Percentiles rank a stretch among this genome's conserved stretches.
phyloP scores from a whole-genome alignment of 352 stramenopile genomes.

The Pythium oligandrum region DNA sequence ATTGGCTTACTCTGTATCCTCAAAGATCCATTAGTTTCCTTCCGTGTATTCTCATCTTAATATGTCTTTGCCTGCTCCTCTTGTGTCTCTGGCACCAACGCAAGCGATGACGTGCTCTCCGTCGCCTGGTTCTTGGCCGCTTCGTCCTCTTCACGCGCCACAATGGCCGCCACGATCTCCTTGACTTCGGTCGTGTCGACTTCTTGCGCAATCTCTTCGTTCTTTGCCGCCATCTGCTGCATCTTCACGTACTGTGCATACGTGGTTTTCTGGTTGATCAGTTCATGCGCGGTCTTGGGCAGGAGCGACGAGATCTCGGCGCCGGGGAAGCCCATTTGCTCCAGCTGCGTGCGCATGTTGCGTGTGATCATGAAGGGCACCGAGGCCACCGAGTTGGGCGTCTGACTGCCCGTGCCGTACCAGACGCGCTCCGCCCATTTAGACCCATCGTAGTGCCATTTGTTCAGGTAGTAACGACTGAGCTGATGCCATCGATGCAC shows the following conservation, averaged over 20 bases:
- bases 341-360: slow-evolving; percentile 60
- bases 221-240: neutral
- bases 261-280: slow-evolving; percentile 51
- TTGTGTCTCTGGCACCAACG: neutral
- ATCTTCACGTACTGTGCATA: slow-evolving; percentile 26
- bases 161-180: slow-evolving; percentile 17
- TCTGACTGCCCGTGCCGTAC: slow-evolving; percentile 51
- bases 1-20: no score
- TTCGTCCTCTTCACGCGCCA: slow-evolving; percentile 6
- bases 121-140: neutral
- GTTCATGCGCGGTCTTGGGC: slow-evolving; percentile 47
- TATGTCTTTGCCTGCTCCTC: no score
- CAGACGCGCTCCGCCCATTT: slow-evolving; percentile 72
- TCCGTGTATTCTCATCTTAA: no score
- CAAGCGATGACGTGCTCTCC: neutral
- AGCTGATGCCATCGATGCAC: slow-evolving; percentile 62
- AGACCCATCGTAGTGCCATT: slow-evolving; percentile 78
- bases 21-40: no score
- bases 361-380: slow-evolving; percentile 86
- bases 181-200: slow-evolving; percentile 11
- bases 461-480: slow-evolving; percentile 75
- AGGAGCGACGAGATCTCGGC: slow-evolving; percentile 59
- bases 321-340: slow-evolving; percentile 44
- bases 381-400: slow-evolving; percentile 41
- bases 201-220: neutral